Base-by-base conservation (phyloP, 2,329 filamentous ascomycete genomes). In the Fusarium sambucinum region DNA sequence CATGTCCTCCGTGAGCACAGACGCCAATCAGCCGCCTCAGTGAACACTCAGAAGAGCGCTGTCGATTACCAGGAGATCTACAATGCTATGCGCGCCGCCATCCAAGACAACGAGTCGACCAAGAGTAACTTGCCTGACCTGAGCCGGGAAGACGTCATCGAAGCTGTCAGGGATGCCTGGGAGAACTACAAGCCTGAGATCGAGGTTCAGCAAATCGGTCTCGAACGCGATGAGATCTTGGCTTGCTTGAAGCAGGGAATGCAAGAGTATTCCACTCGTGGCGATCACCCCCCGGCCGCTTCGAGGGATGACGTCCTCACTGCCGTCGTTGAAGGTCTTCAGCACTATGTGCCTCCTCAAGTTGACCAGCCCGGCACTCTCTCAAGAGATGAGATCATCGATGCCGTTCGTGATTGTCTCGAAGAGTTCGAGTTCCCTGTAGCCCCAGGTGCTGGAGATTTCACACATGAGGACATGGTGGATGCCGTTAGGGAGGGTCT, bases 111-210 rank as follows among this genome's bases (percentile, higher is more conserved):
- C 7, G 83, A 88, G 57, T 81, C 83, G 4, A 79, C 78, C 9
- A 74, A 73, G 2, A 73, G 65, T n/a, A 66, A 78, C 6, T 72
- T 83, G 52, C 80, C 76, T 4, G 78, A 80, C 52, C 80, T 93
- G 46, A 90, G 89, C 72, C 88, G 92, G 69, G 93, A 97, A 48
- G 93, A 96, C 60, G 92, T 98, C 35, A 86, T 98, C 3, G 87
- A 92, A 29, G 94, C 94, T 5, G 92, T 98, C 16, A 90, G 90
- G 71, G 94, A 97, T 71, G 95, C 94, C 1, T 97, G 94, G 89
- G 95, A 97, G 76, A 92, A 90, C 55, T 97, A 97, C 80, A 97
- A 97, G 79, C 95, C 95, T 1, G 93, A 97, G 73, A 93, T 97
- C 51, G 91, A 97, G 72, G 86, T 97, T 6, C 91, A 97, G 72